Conservation (phyloP, 1,284 basidiomycete species). For the Microbotryum scabiosae region DNA sequence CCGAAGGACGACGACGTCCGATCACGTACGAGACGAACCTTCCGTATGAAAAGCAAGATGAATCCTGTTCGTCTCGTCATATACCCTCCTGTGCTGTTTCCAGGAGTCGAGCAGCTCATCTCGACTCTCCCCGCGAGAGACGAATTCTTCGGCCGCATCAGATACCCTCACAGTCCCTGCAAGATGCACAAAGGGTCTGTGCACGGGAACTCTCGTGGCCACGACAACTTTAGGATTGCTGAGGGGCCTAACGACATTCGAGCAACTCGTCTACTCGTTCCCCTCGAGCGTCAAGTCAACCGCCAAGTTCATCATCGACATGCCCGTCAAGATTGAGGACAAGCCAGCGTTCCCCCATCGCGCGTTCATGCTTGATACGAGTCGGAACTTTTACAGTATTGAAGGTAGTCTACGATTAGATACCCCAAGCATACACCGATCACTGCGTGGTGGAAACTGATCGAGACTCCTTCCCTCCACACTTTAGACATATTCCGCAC, state of each 20-base stretch:
- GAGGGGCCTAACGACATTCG: slow-evolving; percentile 73
- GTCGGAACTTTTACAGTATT: slow-evolving; percentile 52
- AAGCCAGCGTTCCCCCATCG: slow-evolving; percentile 45
- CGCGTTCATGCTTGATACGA: slow-evolving; percentile 72
- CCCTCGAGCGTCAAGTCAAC: slow-evolving; percentile 1
- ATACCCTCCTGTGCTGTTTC: background rate
- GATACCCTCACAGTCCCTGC: background rate
- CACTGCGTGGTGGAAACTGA: background rate
- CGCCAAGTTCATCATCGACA: slow-evolving; percentile 38
- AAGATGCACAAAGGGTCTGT: background rate
- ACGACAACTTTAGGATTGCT: slow-evolving; percentile 67
- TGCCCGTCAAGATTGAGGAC: slow-evolving; percentile 42
- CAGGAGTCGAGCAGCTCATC: background rate
- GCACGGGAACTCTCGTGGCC: slow-evolving; percentile 53
- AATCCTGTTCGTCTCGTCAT: background rate
- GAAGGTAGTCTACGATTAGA: background rate
- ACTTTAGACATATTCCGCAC: slow-evolving; percentile 56
- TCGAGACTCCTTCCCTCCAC: background rate
- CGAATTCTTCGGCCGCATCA: background rate
- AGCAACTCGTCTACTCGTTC: slow-evolving; percentile 52
- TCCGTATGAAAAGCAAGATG: background rate
- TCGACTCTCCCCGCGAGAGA: background rate
- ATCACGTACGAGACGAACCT: background rate
- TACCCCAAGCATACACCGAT: background rate
- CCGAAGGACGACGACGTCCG: background rate